phyloP scores from a whole-genome alignment of 208 protist genomes.

The Trichomonas tenax region DNA sequence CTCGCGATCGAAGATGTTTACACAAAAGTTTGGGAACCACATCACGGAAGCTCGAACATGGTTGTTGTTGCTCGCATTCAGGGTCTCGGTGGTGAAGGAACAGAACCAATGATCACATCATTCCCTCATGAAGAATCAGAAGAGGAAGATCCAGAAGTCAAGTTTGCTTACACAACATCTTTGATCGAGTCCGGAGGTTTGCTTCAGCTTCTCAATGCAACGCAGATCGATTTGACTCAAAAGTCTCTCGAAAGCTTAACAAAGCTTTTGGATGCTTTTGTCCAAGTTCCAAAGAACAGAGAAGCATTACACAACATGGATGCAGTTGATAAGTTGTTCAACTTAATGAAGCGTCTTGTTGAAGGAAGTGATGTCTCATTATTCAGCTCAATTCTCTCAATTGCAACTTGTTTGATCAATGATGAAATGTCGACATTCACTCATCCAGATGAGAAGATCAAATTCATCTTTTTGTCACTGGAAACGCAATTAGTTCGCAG shows the following conservation, averaged over 20 bases:
- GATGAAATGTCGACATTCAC: neutral
- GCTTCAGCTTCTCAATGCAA: neutral
- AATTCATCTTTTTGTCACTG: neutral
- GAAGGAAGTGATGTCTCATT: neutral
- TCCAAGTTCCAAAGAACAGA: neutral
- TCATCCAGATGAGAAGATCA: neutral
- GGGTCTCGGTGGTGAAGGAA: constrained; percentile 67
- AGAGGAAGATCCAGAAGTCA: constrained; percentile 30
- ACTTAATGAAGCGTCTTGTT: neutral
- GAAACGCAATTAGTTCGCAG: neutral
- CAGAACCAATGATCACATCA: constrained; percentile 55
- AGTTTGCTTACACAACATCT: neutral
- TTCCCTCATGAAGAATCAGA: constrained; percentile 35
- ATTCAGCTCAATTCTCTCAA: neutral
- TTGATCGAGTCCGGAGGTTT: neutral
- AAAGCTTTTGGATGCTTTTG: neutral
- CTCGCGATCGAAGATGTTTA: constrained; percentile 52
- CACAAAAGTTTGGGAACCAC: constrained; percentile 54
- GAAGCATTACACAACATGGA: neutral
- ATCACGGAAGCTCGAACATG: constrained; percentile 44
- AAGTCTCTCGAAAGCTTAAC: neutral
- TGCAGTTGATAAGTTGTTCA: neutral
- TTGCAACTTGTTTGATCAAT: neutral
- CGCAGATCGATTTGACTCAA: neutral
- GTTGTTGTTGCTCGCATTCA: constrained; percentile 56